Conservation (phyloP, 306 rosid species). For the Prunus davidiana region DNA sequence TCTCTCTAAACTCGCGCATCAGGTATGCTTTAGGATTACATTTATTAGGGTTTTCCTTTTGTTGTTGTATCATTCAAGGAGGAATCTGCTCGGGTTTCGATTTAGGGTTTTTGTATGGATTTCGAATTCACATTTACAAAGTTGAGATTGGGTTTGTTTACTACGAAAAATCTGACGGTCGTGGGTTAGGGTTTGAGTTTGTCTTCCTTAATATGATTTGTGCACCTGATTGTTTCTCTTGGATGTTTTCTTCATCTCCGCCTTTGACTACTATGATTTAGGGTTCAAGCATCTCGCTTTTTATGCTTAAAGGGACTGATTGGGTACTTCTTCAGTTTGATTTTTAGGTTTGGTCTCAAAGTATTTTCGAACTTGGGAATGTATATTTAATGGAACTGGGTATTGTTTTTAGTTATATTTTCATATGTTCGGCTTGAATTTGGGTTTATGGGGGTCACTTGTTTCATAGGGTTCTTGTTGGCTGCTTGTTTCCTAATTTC, state of each 20-base stretch:
- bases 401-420: not conserved
- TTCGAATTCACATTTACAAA: not conserved
- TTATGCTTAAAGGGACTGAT: not conserved
- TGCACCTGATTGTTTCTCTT: not conserved
- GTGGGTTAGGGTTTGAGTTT: not conserved
- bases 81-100: not conserved
- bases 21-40: not conserved
- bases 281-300: not conserved
- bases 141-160: not conserved
- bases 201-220: not conserved
- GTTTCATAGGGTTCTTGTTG: not conserved
- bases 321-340: not conserved
- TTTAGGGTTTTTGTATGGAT: not conserved
- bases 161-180: not conserved
- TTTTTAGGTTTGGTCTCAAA: not conserved
- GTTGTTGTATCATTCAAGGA: not conserved
- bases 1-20: not conserved
- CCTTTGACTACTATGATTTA: not conserved
- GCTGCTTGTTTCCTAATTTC: not conserved
- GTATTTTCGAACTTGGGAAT: not conserved
- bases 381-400: not conserved
- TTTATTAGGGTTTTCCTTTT: not conserved
- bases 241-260: not conserved
- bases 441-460: not conserved
- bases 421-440: not conserved